A percentile compares a stretch with the other conserved stretches of the same genome.
Conservation (phyloP, 306 rosid species). For the Cucurbita maxima region DNA sequence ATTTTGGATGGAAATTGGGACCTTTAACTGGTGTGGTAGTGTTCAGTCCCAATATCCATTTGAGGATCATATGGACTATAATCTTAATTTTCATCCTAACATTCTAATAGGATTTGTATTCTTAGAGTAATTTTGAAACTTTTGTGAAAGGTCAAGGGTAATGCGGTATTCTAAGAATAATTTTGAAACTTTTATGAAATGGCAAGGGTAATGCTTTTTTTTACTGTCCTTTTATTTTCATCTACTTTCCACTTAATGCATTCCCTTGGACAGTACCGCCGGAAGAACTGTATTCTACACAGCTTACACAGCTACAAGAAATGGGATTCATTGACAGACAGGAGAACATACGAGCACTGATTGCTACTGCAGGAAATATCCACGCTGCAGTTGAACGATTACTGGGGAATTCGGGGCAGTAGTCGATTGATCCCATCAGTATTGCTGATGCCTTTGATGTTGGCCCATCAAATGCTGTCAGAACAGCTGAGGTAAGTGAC, state of each 20-base stretch:
- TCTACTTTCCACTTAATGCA: background rate
- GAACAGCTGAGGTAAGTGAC: constrained; percentile 19
- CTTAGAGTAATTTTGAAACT: too few relatives aligned
- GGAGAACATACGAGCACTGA: constrained; percentile 74
- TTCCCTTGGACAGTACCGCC: constrained; percentile 49
- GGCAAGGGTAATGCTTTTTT: too few relatives aligned
- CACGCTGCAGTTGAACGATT: constrained; percentile 81
- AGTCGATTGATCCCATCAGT: constrained; percentile 2
- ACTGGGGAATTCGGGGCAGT: constrained; percentile 59
- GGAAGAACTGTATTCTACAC: constrained; percentile 72
- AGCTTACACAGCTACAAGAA: constrained; percentile 80
- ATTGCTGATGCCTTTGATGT: background rate
- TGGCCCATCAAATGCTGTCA: background rate
- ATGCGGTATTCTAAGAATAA: too few relatives aligned
- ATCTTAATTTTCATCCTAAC: too few relatives aligned
- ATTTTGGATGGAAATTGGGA: too few relatives aligned
- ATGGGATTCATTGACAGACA: constrained; percentile 88
- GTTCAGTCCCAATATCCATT: too few relatives aligned
- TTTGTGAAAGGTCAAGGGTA: too few relatives aligned
- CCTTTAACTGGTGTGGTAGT: too few relatives aligned
- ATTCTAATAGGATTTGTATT: too few relatives aligned
- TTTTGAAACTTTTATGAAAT: too few relatives aligned
- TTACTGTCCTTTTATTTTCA: background rate
- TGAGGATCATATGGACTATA: too few relatives aligned
- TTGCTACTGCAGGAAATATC: constrained; percentile 72